These are phyloP conservation scores for Rhodosporidiobolus sp. DNA, from an alignment of 768 basidiomycete genomes.

Conservation along the genomic window DNA sequence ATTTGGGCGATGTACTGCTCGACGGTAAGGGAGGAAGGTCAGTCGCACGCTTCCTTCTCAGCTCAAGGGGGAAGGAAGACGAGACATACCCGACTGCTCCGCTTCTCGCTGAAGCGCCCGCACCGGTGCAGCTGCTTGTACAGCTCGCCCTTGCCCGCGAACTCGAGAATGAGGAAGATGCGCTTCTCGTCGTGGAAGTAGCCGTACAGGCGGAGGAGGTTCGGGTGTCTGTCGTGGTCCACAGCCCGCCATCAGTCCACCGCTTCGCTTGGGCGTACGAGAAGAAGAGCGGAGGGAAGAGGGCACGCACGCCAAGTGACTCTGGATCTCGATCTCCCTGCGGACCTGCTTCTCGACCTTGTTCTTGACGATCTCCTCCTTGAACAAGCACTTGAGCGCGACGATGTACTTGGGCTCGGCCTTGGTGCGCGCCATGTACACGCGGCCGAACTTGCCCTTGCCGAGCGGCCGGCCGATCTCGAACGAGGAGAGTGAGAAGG, in stretches of 20 bases:
- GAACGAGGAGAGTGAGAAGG: slow-evolving; percentile 68
- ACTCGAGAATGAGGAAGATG: slow-evolving; percentile 97
- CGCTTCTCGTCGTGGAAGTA: slow-evolving; percentile 98
- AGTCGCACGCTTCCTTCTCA: neutral
- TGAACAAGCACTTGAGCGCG: slow-evolving; percentile 94
- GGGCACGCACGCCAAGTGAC: slow-evolving; percentile 63
- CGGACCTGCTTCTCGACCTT: slow-evolving; percentile 95
- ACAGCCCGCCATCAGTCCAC: too few relatives aligned
- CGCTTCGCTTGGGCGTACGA: too few relatives aligned
- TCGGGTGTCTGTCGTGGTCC: slow-evolving; percentile 82
- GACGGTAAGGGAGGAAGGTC: neutral
- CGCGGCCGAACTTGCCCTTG: slow-evolving; percentile 98
- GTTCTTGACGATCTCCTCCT: slow-evolving; percentile 86
- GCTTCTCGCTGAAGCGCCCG: slow-evolving; percentile 80
- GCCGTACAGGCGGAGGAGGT: slow-evolving; percentile 88
- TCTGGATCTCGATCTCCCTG: slow-evolving; percentile 96
- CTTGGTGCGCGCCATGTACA: slow-evolving; percentile 97
- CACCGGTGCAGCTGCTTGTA: slow-evolving; percentile 90
- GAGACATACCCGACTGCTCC: slow-evolving; percentile 60
- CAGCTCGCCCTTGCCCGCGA: slow-evolving; percentile 92
- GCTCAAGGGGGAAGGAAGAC: neutral
- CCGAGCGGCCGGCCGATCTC: slow-evolving; percentile 94
- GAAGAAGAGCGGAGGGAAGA: neutral
- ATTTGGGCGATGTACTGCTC: slow-evolving; percentile 96
- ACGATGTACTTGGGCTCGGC: slow-evolving; percentile 82